Evolutionary conservation across 192 early-diverging fungal species (phyloP), one percentile per base, ranked within the genome.

Genomic region (Backusella luteola): DNA sequence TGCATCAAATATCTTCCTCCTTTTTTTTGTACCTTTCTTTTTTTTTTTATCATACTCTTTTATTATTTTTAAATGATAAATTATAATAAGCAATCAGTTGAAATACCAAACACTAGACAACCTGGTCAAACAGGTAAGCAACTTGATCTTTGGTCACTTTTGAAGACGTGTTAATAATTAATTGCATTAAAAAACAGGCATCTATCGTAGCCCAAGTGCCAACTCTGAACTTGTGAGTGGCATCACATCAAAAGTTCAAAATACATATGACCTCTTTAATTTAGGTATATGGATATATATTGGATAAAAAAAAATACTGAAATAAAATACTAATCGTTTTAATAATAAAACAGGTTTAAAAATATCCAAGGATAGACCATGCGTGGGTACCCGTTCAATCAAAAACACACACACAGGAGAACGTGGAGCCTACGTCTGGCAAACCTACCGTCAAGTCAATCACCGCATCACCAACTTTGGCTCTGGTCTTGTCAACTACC

Each of bases 371-470:
- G 81, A 90, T 73, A 78, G 74, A 23, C 87, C 87, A 41, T 93
- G 90, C 68, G 74, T 95, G 14, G 93, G 91, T n/a, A 85, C 84
- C 69, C 91, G 93, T 52, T 76, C 87, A 6, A 39, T 80, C 26
- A 85, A 86, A 77, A 86, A 91, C 83, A 77, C 83, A 8, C 80
- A 84, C 26, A 84, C 90, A 15, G 86, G 89, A 77, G 86, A 83
- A 34, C 89, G 87, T 81, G 93, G 88, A 56, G 80, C 82, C 12
- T 95, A 88, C 78, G 79, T 85, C 35, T 95, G 92, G 92, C 80
- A 89, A 76, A 90, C 91, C 8, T 95, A 93, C 74, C 80, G 77
- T 29, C 84, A 93, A 71, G 85, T 87, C 66, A 84, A 83, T 74
- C 78, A 88, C 35, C 89, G 90, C 15, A 81, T 86, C 67, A 85